These are phyloP conservation scores for Arthroderma sp. DNA, from an alignment of 2,329 filamentous ascomycete species.

Conservation along the genomic window DNA sequence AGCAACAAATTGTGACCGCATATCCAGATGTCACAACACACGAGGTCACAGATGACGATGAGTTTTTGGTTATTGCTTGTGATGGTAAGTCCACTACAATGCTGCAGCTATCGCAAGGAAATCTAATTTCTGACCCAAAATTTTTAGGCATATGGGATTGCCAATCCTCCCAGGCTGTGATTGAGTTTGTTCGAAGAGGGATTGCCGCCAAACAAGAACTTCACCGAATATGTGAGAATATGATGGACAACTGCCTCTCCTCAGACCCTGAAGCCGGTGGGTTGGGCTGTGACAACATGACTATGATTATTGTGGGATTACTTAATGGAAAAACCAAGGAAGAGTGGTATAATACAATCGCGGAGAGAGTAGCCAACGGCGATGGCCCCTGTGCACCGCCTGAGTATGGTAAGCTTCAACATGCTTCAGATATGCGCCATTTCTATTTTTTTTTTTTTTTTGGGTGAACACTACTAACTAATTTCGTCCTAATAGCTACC, in stretches of 20 bases:
- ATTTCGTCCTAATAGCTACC: constrained; percentile 48
- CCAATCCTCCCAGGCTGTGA: constrained; percentile 91
- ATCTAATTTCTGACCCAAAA: neutral
- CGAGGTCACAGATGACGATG: constrained; percentile 81
- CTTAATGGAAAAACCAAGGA: constrained; percentile 87
- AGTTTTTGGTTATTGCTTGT: constrained; percentile 86
- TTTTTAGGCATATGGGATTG: constrained; percentile 92
- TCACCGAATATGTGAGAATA: constrained; percentile 94
- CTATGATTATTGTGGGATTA: constrained; percentile 82
- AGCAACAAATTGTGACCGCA: constrained; percentile 96
- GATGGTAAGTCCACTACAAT: constrained; percentile 52
- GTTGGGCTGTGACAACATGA: constrained; percentile 99
- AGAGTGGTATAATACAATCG: constrained; percentile 96
- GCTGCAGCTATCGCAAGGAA: neutral
- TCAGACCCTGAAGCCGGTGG: constrained; percentile 97
- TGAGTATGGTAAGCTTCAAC: constrained; percentile 75
- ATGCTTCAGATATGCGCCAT: too few species aligned
- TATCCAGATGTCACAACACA: constrained; percentile 90
- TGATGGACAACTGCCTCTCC: constrained; percentile 99
- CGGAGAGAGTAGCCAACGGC: constrained; percentile 83
- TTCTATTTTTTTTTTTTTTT: neutral
- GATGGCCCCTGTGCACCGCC: constrained; percentile 97
- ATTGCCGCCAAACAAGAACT: constrained; percentile 94
- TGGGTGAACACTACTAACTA: neutral
- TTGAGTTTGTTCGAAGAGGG: constrained; percentile 92